phyloP scores from a whole-genome alignment of 129 eudicot genomes.

The Flaveria linearis region DNA sequence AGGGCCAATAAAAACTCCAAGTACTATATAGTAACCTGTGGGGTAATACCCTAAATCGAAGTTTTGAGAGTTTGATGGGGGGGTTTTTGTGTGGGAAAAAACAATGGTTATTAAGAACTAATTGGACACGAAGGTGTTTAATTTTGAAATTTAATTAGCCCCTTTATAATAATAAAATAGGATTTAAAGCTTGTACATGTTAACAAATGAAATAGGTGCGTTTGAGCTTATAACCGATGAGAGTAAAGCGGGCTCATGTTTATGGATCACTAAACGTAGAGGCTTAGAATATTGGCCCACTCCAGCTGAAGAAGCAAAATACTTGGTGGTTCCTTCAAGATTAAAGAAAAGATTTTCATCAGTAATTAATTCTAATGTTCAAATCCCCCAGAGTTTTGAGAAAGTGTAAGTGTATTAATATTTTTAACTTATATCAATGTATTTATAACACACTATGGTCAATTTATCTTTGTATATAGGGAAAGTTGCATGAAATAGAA shows the following conservation, averaged over 20 bases:
- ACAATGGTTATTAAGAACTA: no score
- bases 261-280: constrained; percentile 84
- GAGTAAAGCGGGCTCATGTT: constrained; percentile 83
- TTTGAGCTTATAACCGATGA: constrained; percentile 85
- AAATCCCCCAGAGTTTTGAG: constrained; percentile 71
- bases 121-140: no score
- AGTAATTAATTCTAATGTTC: constrained; percentile 38
- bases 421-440: background rate
- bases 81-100: no score
- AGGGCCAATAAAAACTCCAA: no score
- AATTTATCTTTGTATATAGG: background rate
- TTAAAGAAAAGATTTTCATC: constrained; percentile 41
- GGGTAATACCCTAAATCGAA: no score
- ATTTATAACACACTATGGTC: constrained; percentile 2
- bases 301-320: constrained; percentile 88
- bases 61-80: no score
- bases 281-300: constrained; percentile 96
- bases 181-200: constrained; percentile 18
- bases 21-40: no score
- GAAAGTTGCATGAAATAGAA: background rate
- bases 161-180: constrained; percentile 1
- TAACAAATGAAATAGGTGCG: constrained; percentile 54
- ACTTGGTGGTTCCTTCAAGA: constrained; percentile 46
- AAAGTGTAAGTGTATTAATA: constrained; percentile 57
- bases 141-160: background rate